Conservation (phyloP, 352 stramenopile species). For the Pythium angustatum region DNA sequence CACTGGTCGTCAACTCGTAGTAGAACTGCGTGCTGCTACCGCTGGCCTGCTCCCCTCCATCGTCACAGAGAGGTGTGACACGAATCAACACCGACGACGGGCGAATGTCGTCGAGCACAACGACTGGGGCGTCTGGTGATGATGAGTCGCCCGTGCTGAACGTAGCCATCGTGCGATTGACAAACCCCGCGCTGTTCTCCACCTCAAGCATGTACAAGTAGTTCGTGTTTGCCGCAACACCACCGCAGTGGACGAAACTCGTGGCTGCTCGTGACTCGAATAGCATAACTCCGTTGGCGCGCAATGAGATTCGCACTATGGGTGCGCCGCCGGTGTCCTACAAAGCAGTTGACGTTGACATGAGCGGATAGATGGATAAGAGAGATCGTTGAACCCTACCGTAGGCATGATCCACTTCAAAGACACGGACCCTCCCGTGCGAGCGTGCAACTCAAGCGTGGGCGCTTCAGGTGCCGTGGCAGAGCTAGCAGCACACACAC, state of each 20-base stretch:
- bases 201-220: slow-evolving; percentile 52
- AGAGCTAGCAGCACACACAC: slow-evolving; percentile 17
- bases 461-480: slow-evolving; percentile 32
- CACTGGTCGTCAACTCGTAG: slow-evolving; percentile 23
- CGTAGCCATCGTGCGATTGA: slow-evolving; percentile 23
- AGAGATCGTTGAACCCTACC: slow-evolving; percentile 27
- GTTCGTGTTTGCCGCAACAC: slow-evolving; percentile 20
- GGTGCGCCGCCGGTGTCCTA: slow-evolving; percentile 46
- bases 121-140: slow-evolving; percentile 13
- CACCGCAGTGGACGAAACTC: slow-evolving; percentile 40
- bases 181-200: slow-evolving; percentile 42
- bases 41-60: slow-evolving; percentile 25
- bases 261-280: slow-evolving; percentile 28
- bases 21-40: slow-evolving; percentile 7
- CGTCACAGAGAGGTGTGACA: slow-evolving; percentile 37
- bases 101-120: slow-evolving; percentile 17
- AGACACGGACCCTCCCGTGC: slow-evolving; percentile 37
- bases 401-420: slow-evolving; percentile 37
- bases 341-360: background rate
- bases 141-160: slow-evolving; percentile 32
- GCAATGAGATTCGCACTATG: slow-evolving; percentile 41
- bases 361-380: background rate
- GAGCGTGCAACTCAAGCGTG: slow-evolving; percentile 21
- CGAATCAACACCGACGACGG: slow-evolving; percentile 22
- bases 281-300: slow-evolving; percentile 30